These are phyloP conservation scores for Zymoseptoria ardabiliae DNA, from an alignment of 2,329 filamentous ascomycete genomes.

Conservation along the genomic window DNA sequence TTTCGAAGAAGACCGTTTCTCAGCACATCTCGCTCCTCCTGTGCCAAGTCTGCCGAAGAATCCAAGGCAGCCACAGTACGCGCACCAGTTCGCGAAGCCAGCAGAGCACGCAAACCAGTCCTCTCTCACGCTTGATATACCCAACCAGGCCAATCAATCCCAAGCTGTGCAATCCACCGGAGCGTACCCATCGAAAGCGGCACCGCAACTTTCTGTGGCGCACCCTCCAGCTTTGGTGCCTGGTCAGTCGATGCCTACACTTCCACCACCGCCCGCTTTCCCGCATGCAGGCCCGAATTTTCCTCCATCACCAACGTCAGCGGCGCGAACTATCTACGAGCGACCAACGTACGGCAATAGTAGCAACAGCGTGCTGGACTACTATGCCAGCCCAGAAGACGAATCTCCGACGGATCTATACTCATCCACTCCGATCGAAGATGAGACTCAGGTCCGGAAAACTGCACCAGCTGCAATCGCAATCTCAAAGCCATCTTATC, in stretches of 20 bases:
- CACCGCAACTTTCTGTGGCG: not conserved
- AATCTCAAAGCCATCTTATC: conserved; percentile 19
- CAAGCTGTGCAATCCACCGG: not conserved
- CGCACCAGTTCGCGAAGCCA: conserved; percentile 10
- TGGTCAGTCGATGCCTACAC: not conserved
- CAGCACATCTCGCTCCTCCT: conserved; percentile 5
- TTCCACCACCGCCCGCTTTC: not conserved
- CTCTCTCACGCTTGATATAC: conserved; percentile 20
- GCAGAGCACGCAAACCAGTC: conserved; percentile 14
- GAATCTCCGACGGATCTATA: conserved; percentile 18
- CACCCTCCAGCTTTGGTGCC: not conserved
- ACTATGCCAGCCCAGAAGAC: conserved; percentile 27
- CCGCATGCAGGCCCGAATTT: not conserved
- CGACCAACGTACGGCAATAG: conserved; percentile 7
- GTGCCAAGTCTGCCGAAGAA: conserved; percentile 2
- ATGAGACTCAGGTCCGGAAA: conserved; percentile 17
- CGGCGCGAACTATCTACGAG: not conserved
- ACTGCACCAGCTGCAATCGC: conserved; percentile 16
- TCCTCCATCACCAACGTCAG: conserved; percentile 7
- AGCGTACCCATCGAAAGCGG: not conserved
- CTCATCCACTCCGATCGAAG: conserved; percentile 18
- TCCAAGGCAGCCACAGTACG: conserved; percentile 7
- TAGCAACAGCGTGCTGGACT: conserved; percentile 21
- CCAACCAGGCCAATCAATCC: conserved; percentile 7
- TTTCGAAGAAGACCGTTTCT: conserved; percentile 27